These are phyloP conservation scores for Neocallimastix lanati DNA, from an alignment of 192 early-diverging fungal genomes.

Conservation along the genomic window DNA sequence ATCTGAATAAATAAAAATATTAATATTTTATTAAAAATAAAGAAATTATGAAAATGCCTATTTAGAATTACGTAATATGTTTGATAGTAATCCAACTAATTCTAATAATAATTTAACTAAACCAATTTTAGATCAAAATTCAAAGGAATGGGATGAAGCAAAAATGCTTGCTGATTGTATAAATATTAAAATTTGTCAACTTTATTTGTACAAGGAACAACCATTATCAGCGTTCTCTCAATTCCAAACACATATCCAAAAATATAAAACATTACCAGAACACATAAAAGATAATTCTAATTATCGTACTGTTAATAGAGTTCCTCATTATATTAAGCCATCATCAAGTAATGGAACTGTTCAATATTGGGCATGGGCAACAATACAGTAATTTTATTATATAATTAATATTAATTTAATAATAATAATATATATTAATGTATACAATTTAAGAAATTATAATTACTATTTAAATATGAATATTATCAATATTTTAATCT, in stretches of 20 bases:
- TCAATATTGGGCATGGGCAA: conserved; percentile 72
- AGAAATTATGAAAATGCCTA: conserved; percentile 55
- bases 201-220: conserved; percentile 46
- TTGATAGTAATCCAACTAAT: conserved; percentile 25
- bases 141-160: conserved; percentile 56
- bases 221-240: conserved; percentile 49
- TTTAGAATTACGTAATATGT: conserved; percentile 41
- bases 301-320: background rate
- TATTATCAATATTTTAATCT: too few relatives aligned
- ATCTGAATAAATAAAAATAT: too few relatives aligned
- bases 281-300: conserved; percentile 18
- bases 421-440: too few relatives aligned
- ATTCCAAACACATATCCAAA: conserved; percentile 46
- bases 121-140: conserved; percentile 21
- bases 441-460: too few relatives aligned
- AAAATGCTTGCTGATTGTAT: conserved; percentile 49
- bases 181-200: conserved; percentile 63
- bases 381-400: conserved; percentile 39
- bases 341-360: conserved; percentile 51
- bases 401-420: too few relatives aligned
- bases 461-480: background rate
- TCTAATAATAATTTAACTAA: conserved; percentile 14
- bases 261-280: conserved; percentile 34
- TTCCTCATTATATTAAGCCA: conserved; percentile 1
- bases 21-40: too few relatives aligned